Evolutionary conservation across 805 yeast genomes (phyloP).

Genomic region (Yarrowia sp.): DNA sequence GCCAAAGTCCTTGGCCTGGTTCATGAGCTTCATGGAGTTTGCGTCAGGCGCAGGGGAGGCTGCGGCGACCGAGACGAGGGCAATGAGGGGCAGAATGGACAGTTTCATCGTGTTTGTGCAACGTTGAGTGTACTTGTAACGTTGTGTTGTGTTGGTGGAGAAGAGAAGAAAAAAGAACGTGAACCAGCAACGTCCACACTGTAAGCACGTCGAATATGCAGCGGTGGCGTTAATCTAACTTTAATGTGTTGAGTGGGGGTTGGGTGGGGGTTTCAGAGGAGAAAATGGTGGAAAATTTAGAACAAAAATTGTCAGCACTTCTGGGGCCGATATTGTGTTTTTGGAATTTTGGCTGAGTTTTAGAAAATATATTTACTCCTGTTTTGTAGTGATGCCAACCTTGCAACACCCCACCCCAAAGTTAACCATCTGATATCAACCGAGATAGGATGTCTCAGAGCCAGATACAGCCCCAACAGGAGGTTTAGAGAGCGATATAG

Average conservation of each 20-base stretch:
- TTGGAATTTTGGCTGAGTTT: too few species aligned
- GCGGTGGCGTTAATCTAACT: slow-evolving; percentile 28
- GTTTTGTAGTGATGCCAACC: too few species aligned
- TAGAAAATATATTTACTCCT: neutral
- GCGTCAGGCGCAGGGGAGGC: slow-evolving; percentile 34
- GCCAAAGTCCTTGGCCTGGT: slow-evolving; percentile 33
- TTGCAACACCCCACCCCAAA: neutral
- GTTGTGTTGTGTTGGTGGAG: slow-evolving; percentile 4
- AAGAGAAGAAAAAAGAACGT: neutral
- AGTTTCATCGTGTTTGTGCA: slow-evolving; percentile 20
- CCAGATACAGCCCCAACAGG: slow-evolving; percentile 5
- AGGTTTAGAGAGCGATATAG: neutral
- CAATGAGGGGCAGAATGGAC: neutral
- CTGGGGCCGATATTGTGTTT: too few species aligned
- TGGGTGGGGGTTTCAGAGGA: neutral
- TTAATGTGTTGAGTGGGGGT: neutral
- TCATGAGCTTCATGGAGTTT: slow-evolving; percentile 27
- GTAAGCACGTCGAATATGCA: slow-evolving; percentile 16
- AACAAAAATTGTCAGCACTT: neutral
- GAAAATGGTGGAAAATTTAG: neutral
- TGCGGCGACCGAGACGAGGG: neutral
- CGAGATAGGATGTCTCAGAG: slow-evolving; percentile 11
- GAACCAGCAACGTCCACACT: neutral
- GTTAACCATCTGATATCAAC: neutral
- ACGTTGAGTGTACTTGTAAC: too few species aligned